Evolutionary conservation across 352 stramenopile genomes (phyloP).

Genomic region (Phytopythium vexans): DNA sequence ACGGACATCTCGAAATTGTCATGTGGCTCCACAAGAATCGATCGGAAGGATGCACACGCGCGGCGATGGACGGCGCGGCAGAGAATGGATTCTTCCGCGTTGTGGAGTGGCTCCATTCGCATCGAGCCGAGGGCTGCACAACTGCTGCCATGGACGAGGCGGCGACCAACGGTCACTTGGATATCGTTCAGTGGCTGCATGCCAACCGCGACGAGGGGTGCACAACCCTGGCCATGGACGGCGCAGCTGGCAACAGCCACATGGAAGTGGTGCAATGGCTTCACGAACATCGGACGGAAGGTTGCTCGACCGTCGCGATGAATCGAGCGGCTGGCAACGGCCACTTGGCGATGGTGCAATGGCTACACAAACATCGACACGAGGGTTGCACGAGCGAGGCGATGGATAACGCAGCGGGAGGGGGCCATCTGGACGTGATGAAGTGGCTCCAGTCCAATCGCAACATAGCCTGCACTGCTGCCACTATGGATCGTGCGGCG

Average conservation of each 20-base stretch:
- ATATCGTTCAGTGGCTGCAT: neutral
- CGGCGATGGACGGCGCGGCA: slow-evolving; percentile 16
- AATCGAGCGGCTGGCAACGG: slow-evolving; percentile 23
- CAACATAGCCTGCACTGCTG: neutral
- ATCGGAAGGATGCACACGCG: slow-evolving; percentile 6
- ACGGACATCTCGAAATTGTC: slow-evolving; percentile 1
- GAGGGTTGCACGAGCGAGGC: slow-evolving; percentile 32
- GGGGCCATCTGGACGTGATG: slow-evolving; percentile 30
- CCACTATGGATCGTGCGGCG: slow-evolving; percentile 1
- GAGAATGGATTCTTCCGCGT: slow-evolving; percentile 10
- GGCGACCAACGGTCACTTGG: neutral
- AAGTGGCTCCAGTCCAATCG: slow-evolving; percentile 19
- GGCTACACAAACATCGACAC: slow-evolving; percentile 19
- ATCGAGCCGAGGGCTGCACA: slow-evolving; percentile 1
- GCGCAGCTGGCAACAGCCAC: neutral
- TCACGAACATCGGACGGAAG: slow-evolving; percentile 12
- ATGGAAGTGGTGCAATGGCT: slow-evolving; percentile 13
- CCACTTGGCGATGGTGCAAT: slow-evolving; percentile 18
- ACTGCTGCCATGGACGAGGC: slow-evolving; percentile 2
- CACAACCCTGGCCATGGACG: slow-evolving; percentile 6
- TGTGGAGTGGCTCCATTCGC: slow-evolving; percentile 5
- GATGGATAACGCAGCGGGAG: slow-evolving; percentile 32
- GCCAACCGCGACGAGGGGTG: slow-evolving; percentile 1
- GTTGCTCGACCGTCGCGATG: slow-evolving; percentile 16
- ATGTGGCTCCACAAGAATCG: slow-evolving; percentile 9